Conservation (phyloP, 305 asterid species). For the Fraxinus platypoda region DNA sequence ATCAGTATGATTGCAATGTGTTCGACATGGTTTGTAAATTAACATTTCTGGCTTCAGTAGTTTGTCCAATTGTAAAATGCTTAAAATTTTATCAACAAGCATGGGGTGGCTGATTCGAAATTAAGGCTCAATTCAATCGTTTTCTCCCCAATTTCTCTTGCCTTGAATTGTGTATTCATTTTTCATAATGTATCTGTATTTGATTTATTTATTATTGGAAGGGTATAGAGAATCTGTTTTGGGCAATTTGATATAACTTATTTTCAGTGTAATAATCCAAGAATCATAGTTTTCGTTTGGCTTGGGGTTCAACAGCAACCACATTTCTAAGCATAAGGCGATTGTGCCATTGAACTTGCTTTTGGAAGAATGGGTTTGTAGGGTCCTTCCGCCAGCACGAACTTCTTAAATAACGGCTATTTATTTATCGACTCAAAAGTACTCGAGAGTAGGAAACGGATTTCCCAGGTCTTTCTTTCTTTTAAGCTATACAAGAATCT, state of each 20-base stretch:
- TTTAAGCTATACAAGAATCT: neutral
- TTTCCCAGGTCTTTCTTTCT: neutral
- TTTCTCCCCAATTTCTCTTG: neutral
- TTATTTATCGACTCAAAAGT: neutral
- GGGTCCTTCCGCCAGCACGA: neutral
- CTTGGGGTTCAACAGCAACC: neutral
- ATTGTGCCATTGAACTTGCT: neutral
- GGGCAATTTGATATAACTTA: neutral
- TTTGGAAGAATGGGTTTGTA: neutral
- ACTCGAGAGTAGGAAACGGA: neutral
- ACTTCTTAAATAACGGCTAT: neutral
- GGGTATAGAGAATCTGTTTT: neutral
- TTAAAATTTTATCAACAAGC: neutral
- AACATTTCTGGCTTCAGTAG: neutral
- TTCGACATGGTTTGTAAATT: neutral
- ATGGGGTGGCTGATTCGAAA: neutral
- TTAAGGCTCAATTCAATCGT: neutral
- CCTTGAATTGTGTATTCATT: neutral
- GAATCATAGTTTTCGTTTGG: neutral
- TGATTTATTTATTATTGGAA: too few species aligned
- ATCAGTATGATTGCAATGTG: slow-evolving; percentile 18
- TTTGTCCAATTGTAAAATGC: neutral
- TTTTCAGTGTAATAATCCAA: neutral
- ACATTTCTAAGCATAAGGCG: neutral
- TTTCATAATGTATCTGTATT: neutral